phyloP scores from a whole-genome alignment of 768 basidiomycete genomes.

The Hypholoma fasciculare region DNA sequence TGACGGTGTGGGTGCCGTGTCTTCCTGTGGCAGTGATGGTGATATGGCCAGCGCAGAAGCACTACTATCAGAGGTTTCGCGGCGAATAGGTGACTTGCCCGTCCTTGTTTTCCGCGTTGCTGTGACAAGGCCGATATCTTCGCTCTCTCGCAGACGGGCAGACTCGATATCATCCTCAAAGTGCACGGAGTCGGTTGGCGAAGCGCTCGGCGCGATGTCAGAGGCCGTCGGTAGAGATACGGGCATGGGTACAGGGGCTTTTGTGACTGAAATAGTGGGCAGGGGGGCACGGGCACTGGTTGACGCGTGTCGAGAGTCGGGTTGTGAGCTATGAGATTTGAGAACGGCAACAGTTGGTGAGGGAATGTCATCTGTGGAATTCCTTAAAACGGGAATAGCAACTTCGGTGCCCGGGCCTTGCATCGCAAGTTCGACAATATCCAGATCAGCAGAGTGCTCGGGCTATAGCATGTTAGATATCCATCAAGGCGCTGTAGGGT shows the following conservation, averaged over 20 bases:
- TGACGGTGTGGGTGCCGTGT: conserved; percentile 14
- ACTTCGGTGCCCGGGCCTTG: conserved; percentile 53
- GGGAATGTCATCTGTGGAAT: conserved; percentile 34
- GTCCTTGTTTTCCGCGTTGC: conserved; percentile 18
- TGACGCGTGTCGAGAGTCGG: conserved; percentile 15
- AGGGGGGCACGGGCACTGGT: conserved; percentile 27
- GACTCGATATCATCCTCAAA: conserved; percentile 51
- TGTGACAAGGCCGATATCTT: conserved; percentile 25
- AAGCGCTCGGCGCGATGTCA: conserved; percentile 50
- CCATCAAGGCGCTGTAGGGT: not conserved
- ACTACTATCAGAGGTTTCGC: conserved; percentile 23
- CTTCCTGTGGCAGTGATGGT: conserved; percentile 16
- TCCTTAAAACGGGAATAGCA: conserved; percentile 62
- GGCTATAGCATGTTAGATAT: conserved; percentile 11
- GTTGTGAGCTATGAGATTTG: conserved; percentile 17
- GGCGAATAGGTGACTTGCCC: conserved; percentile 21
- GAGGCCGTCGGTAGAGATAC: conserved; percentile 66
- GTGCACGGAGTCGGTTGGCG: conserved; percentile 43
- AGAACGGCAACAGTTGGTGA: conserved; percentile 26
- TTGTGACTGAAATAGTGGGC: conserved; percentile 65
- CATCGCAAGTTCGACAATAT: conserved; percentile 41
- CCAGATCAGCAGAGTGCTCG: conserved; percentile 29
- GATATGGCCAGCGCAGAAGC: conserved; percentile 20
- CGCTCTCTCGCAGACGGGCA: conserved; percentile 40
- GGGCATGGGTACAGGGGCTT: conserved; percentile 69